Evolutionary conservation across 345 rosid genomes (phyloP), one percentile per base, ranked within the genome.

Genomic region (Syzygium grande): DNA sequence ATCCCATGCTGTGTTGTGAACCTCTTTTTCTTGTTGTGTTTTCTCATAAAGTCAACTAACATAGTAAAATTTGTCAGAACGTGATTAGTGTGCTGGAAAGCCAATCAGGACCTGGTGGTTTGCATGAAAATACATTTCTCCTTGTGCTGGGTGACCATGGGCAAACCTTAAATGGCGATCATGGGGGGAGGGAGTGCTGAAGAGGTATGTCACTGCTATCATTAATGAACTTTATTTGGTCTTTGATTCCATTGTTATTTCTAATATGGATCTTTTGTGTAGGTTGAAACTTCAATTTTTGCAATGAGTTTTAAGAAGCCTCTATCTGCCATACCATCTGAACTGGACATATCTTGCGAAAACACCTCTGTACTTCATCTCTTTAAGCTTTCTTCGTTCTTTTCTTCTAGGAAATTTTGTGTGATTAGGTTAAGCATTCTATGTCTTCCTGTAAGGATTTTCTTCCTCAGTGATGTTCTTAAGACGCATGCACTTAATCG

Each of bases 111-210:
- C 95, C 96, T 3, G 98, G 99, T 87, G 96, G 95, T 38, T 87
- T 95, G 80, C 98, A 97, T 91, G 98, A 95, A 92, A 95, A 91
- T 84, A 97, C 98, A 85, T 89, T 95, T 89, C 96, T 97, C 87
- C 92, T 97, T 86, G 99, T 97, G 86, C 95, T 96, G 98, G 99
- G 99, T 89, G 99, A 96, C 88, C 99, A 97, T 90, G 99, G 99
- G 63, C 99, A 97, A 95, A 96, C 99, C 84, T 84, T 95, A 87
- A 95, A 96, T 86, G 99, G 99, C 85, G 99, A 97, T 94, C 99
- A 97, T 92, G 99, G 99, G 65, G 65, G 99, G 99, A 89, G 99
- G 99, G 84, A 94, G 96, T 92, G 91, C 97, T 54, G 98, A 96
- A 93, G 98, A 96, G 96, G 99, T 97, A 84, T 80, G 68, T 54